phyloP scores from a whole-genome alignment of 2,329 filamentous ascomycete species.

The Xylariaceae sp. region DNA sequence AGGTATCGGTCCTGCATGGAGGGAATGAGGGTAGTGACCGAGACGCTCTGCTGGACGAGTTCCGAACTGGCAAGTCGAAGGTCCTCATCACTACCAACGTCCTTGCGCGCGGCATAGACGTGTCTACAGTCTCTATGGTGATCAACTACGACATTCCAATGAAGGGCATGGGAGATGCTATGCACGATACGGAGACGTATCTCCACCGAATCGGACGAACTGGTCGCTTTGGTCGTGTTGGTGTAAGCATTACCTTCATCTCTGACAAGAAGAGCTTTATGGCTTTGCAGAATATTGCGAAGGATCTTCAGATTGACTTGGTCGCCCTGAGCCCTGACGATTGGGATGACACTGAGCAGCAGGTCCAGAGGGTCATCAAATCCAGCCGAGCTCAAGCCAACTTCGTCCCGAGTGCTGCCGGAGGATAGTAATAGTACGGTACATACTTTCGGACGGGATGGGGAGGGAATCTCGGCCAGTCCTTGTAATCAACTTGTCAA shows the following conservation, averaged over 20 bases:
- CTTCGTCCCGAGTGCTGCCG: constrained; percentile 50
- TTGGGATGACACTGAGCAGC: constrained; percentile 88
- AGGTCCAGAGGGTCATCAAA: constrained; percentile 83
- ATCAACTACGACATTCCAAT: constrained; percentile 94
- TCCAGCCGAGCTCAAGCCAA: constrained; percentile 65
- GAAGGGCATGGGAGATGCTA: constrained; percentile 76
- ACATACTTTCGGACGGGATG: not conserved
- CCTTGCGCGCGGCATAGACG: constrained; percentile 91
- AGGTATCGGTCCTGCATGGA: constrained; percentile 87
- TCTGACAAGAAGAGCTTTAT: constrained; percentile 83
- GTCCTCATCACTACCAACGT: constrained; percentile 98
- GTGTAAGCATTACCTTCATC: constrained; percentile 94
- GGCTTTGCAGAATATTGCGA: constrained; percentile 79
- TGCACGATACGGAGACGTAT: constrained; percentile 94
- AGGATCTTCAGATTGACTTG: constrained; percentile 81
- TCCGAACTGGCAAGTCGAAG: constrained; percentile 86
- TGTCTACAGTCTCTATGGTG: constrained; percentile 92
- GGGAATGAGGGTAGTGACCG: constrained; percentile 84
- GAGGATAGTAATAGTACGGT: not conserved
- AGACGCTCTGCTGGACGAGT: constrained; percentile 83
- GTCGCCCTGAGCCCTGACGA: constrained; percentile 83
- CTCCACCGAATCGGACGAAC: constrained; percentile 97
- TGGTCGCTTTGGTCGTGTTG: constrained; percentile 93
- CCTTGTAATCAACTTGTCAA: not conserved
- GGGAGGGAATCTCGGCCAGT: not conserved